Conservation (phyloP, 2,329 filamentous ascomycete species). For the Teratosphaeria nubilosa region DNA sequence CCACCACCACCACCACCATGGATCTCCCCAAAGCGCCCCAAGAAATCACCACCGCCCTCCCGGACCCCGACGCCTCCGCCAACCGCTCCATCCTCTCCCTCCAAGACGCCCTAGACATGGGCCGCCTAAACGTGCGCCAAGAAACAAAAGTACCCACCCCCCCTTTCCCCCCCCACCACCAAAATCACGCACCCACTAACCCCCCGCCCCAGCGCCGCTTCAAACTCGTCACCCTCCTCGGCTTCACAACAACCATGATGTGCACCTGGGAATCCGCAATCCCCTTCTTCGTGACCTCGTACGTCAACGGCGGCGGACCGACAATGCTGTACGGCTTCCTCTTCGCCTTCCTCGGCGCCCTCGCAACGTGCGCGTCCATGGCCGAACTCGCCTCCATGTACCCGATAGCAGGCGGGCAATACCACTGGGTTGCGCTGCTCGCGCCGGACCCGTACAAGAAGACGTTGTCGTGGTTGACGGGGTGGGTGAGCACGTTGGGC, state of each 20-base stretch:
- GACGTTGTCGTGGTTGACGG: conserved; percentile 31
- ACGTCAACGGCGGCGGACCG: conserved; percentile 1
- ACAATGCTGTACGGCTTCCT: conserved; percentile 1
- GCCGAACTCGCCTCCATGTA: conserved; percentile 2
- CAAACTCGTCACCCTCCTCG: background rate
- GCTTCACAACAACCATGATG: conserved; percentile 1
- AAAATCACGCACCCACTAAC: background rate
- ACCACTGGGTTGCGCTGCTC: conserved; percentile 25
- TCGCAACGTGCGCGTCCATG: conserved; percentile 1
- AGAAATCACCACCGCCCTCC: background rate
- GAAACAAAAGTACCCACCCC: conserved; percentile 1
- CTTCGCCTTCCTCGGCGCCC: background rate
- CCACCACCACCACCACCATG: background rate
- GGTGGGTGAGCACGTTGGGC: conserved; percentile 29
- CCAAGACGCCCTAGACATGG: conserved; percentile 2
- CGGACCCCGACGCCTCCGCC: background rate
- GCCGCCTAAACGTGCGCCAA: background rate
- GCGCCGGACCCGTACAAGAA: conserved; percentile 28
- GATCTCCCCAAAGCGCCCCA: background rate
- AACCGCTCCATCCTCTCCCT: background rate
- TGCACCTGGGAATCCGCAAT: conserved; percentile 1
- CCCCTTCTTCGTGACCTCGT: conserved; percentile 2
- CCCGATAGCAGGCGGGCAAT: background rate
- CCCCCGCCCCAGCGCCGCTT: background rate
- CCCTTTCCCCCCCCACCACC: background rate